Evolutionary conservation across 2,329 filamentous ascomycete species (phyloP).

Genomic region (Corniculantispora saksenae): DNA sequence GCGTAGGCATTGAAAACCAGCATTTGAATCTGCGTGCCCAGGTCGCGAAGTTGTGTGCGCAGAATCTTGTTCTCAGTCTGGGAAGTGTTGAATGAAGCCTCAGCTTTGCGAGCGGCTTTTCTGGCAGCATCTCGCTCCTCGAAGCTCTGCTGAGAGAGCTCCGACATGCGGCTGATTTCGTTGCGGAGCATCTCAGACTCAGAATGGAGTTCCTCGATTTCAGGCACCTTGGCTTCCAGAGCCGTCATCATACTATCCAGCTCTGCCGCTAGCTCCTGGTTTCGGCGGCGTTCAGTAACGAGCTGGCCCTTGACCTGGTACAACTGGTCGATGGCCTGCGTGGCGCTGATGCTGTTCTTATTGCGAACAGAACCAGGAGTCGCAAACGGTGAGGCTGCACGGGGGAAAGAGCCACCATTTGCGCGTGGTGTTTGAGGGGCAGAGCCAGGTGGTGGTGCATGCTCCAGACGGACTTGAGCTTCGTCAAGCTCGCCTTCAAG

Average conservation of each 20-base stretch:
- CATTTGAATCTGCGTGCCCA: slow-evolving; percentile 87
- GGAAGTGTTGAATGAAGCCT: slow-evolving; percentile 66
- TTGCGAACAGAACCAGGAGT: slow-evolving; percentile 60
- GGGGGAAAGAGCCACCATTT: slow-evolving; percentile 56
- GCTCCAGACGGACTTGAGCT: slow-evolving; percentile 50
- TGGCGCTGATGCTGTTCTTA: slow-evolving; percentile 59
- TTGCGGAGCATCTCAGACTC: slow-evolving; percentile 79
- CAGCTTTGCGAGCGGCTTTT: slow-evolving; percentile 76
- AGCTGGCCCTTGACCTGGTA: slow-evolving; percentile 72
- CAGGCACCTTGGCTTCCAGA: slow-evolving; percentile 81
- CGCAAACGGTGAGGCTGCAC: slow-evolving; percentile 61
- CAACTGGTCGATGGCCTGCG: slow-evolving; percentile 64
- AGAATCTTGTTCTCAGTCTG: slow-evolving; percentile 75
- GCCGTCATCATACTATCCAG: slow-evolving; percentile 85
- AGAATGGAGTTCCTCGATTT: slow-evolving; percentile 80
- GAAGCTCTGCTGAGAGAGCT: slow-evolving; percentile 78
- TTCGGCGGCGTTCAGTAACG: slow-evolving; percentile 71
- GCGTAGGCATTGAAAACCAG: slow-evolving; percentile 85
- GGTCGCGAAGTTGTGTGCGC: slow-evolving; percentile 82
- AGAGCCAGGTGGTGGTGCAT: slow-evolving; percentile 46
- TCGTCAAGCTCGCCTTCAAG: slow-evolving; percentile 57
- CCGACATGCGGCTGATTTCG: slow-evolving; percentile 82
- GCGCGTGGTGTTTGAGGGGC: slow-evolving; percentile 61
- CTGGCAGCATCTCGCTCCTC: slow-evolving; percentile 77
- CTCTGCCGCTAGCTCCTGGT: slow-evolving; percentile 71